phyloP scores from a whole-genome alignment of 106 monocot genomes.

The Hemerocallis citrina region DNA sequence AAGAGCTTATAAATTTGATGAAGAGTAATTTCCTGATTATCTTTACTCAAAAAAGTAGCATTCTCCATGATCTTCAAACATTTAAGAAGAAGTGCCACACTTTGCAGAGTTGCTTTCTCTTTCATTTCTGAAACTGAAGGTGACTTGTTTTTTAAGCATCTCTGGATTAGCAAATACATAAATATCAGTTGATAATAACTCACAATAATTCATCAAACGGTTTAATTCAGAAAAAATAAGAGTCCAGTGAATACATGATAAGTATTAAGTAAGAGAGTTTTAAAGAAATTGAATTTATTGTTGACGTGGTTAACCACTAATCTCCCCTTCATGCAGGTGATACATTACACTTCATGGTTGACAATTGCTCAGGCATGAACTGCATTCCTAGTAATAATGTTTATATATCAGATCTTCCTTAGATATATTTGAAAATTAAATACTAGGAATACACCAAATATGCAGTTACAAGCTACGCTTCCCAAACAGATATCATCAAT shows the following conservation, averaged over 20 bases:
- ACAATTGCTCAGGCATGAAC: neutral
- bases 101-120: constrained; percentile 42
- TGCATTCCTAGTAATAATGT: neutral
- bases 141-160: constrained; percentile 21
- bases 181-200: neutral
- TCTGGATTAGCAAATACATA: constrained; percentile 32
- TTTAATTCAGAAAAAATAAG: too few relatives aligned
- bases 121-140: constrained; percentile 26
- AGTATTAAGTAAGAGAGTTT: neutral
- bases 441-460: too few relatives aligned
- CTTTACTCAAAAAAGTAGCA: constrained; percentile 90
- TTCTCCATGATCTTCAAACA: constrained; percentile 98
- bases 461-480: too few relatives aligned
- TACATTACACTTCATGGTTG: neutral
- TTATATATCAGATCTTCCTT: too few relatives aligned
- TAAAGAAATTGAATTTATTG: neutral
- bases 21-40: constrained; percentile 73
- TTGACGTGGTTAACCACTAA: neutral
- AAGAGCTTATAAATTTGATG: neutral
- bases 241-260: neutral
- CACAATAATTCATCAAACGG: neutral
- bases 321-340: neutral
- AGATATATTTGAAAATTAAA: too few relatives aligned
- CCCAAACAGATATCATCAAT: too few relatives aligned
- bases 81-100: constrained; percentile 64